Base-by-base conservation (phyloP, 225 moss, liverwort and hornwort species). In the Marchantia paleacea region DNA sequence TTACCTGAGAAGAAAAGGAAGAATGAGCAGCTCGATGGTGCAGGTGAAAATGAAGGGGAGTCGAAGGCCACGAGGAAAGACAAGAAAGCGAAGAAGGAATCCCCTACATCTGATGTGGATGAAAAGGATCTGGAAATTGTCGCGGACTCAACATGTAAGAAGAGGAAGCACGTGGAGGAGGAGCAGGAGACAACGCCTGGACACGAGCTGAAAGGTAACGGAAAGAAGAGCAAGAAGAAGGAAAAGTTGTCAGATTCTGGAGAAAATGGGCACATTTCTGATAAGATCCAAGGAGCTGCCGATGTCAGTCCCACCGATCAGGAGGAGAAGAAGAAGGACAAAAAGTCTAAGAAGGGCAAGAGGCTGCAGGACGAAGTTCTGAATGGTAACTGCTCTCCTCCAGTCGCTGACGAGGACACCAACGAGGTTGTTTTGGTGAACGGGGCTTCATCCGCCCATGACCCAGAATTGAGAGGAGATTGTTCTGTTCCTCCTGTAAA, bases 111-210 rank as follows among this genome's bases (percentile, higher is more conserved):
- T 26, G 52, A 75, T 14, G 68, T 22, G 57, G 75, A 52, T 9
- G 50, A 69, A 39, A 69, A 13, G n/a, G 12, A 39, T 10, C 10
- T 12, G 25, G 73, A 77, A 13, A 50, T 22, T 61, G 16, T 31
- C 18, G 26, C 57, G 12, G 80, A 72, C n/a, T 80, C 77, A 30
- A 63, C 25, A 51, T 61, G 65, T 48, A 86, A 83, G 80, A 84
- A 87, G 71, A 81, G 87, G 65, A 84, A 87, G 72, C 84, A 79
- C n/a, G 79, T 58, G 29, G 83, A 83, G 53, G 84, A 82, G 29
- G 79, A 60, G 72, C 78, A 70, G 63, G 68, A 63, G 49, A 55
- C 47, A 54, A 16, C 10, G 48, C 6, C 50, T 11, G 81, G 20
- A 24, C 61, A 73, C n/a, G 75, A 30, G 51, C n/a, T 20, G 13